Evolutionary conservation across 2,329 filamentous ascomycete species (phyloP).

Genomic region (Alternaria sp.): DNA sequence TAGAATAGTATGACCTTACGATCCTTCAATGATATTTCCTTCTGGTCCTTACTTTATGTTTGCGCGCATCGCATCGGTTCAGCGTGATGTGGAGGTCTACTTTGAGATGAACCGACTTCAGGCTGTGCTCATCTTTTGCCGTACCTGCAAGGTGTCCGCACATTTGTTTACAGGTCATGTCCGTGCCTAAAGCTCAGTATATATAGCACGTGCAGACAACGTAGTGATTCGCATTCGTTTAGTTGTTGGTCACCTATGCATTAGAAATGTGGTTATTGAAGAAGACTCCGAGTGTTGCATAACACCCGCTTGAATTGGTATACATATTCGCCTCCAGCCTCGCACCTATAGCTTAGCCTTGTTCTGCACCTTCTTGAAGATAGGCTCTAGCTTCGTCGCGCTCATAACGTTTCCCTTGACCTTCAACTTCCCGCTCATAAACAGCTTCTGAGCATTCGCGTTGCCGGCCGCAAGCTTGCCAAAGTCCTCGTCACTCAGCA

Average conservation of each 20-base stretch:
- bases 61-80: not conserved
- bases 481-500: conserved; percentile 86
- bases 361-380: conserved; percentile 56
- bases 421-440: conserved; percentile 99
- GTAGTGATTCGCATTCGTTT: not conserved
- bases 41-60: not conserved
- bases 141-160: not conserved
- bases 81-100: not conserved
- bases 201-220: fast-evolving
- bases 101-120: not conserved
- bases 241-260: fast-evolving
- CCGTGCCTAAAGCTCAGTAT: not conserved
- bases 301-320: not conserved
- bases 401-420: conserved; percentile 99
- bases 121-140: not conserved
- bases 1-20: not conserved
- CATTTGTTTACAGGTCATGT: not conserved
- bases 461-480: conserved; percentile 81
- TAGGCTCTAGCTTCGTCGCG: conserved; percentile 93
- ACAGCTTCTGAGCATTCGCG: conserved; percentile 91
- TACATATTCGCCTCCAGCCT: not conserved
- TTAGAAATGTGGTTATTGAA: not conserved
- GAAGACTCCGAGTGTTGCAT: too few species aligned
- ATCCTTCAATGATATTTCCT: not conserved
- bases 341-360: conserved; percentile 45